These are phyloP conservation scores for Saccharomyces hybrid DNA, from an alignment of 1,139 yeast species.

Conservation along the genomic window DNA sequence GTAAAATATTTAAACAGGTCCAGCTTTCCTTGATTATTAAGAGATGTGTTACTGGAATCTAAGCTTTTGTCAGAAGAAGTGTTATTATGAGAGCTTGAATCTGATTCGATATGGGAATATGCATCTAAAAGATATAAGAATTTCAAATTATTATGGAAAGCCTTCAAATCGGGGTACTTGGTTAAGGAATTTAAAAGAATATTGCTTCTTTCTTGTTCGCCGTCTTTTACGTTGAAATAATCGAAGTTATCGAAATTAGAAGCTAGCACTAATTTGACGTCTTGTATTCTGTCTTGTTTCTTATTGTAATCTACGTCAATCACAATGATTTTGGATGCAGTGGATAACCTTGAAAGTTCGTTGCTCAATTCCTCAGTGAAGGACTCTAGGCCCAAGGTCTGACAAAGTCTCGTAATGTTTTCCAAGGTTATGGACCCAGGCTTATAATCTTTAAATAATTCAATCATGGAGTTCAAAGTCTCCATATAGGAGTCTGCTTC, in stretches of 20 bases:
- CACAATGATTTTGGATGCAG: conserved; percentile 33
- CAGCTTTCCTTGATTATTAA: conserved; percentile 15
- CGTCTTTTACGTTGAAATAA: conserved; percentile 20
- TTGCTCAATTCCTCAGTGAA: conserved; percentile 29
- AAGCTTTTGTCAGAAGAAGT: conserved; percentile 4
- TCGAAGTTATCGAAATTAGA: conserved; percentile 33
- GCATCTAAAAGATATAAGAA: conserved; percentile 29
- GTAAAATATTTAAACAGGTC: conserved; percentile 31
- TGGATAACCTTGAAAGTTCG: conserved; percentile 27
- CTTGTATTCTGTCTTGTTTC: conserved; percentile 22
- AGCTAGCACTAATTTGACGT: conserved; percentile 32
- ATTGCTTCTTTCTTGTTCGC: conserved; percentile 15
- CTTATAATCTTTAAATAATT: conserved; percentile 28
- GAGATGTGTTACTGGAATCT: conserved; percentile 3
- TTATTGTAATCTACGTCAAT: conserved; percentile 33
- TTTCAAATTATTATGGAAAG: conserved; percentile 29
- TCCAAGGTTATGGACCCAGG: conserved; percentile 31
- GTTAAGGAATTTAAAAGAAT: conserved; percentile 28
- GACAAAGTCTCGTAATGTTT: conserved; percentile 32
- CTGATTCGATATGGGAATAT: conserved; percentile 26
- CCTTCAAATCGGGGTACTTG: conserved; percentile 24
- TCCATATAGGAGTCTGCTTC: conserved; percentile 20
- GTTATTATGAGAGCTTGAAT: conserved; percentile 12
- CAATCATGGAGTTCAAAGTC: conserved; percentile 25
- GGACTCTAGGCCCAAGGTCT: conserved; percentile 31